These are phyloP conservation scores for Xanthoceras sorbifolium DNA, from an alignment of 345 rosid species.

Conservation along the genomic window DNA sequence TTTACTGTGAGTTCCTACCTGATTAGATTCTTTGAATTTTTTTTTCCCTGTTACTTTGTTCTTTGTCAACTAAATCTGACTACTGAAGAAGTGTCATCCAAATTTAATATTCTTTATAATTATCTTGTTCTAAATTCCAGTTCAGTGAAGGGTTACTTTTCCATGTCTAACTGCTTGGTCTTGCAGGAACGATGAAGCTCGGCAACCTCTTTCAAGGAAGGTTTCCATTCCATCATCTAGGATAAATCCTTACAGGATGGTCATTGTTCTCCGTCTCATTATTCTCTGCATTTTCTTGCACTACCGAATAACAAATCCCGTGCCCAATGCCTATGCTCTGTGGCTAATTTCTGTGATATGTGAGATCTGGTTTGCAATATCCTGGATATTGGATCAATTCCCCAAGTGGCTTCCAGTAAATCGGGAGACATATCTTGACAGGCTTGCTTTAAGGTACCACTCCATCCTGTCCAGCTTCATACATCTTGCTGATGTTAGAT, in stretches of 20 bases:
- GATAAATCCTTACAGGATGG: slow-evolving; percentile 96
- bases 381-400: slow-evolving; percentile 98
- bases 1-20: slow-evolving; percentile 61
- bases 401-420: slow-evolving; percentile 95
- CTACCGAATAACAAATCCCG: slow-evolving; percentile 89
- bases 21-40: background rate
- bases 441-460: slow-evolving; percentile 74
- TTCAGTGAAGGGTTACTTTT: background rate
- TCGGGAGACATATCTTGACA: slow-evolving; percentile 93
- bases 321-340: slow-evolving; percentile 73
- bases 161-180: slow-evolving; percentile 16
- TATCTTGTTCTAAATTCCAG: slow-evolving; percentile 18
- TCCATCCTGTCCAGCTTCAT: background rate
- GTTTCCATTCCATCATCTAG: slow-evolving; percentile 85
- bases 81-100: background rate
- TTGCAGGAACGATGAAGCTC: slow-evolving; percentile 89
- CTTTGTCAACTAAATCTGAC: background rate
- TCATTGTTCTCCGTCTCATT: slow-evolving; percentile 81
- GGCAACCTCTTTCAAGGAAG: slow-evolving; percentile 94
- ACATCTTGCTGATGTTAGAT: background rate
- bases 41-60: background rate
- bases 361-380: slow-evolving; percentile 96
- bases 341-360: slow-evolving; percentile 95
- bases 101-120: slow-evolving; percentile 19
- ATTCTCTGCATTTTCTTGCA: slow-evolving; percentile 85